Evolutionary conservation across 1,284 basidiomycete genomes (phyloP).

Genomic region (Rhodotorula sp.): DNA sequence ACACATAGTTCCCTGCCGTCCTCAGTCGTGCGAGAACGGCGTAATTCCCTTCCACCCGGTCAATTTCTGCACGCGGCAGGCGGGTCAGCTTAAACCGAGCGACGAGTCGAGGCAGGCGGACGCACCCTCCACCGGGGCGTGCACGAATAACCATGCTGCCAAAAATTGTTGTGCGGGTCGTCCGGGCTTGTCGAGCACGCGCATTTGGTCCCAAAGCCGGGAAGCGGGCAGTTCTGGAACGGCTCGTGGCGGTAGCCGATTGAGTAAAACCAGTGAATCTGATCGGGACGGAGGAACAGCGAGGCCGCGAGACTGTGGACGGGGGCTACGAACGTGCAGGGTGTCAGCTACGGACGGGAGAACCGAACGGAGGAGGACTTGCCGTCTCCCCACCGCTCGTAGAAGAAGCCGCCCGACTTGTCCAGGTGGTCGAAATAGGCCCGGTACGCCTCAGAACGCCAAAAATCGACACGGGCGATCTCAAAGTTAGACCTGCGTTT

Average conservation of each 20-base stretch:
- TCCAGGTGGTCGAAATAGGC: slow-evolving; percentile 73
- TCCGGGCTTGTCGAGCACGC: slow-evolving; percentile 38
- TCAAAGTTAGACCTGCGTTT: slow-evolving; percentile 55
- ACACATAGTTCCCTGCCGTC: neutral
- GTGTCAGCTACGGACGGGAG: neutral
- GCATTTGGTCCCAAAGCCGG: slow-evolving; percentile 30
- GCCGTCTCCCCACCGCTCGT: slow-evolving; percentile 60
- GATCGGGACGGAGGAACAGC: slow-evolving; percentile 63
- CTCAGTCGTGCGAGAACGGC: neutral
- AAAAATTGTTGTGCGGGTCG: slow-evolving; percentile 6
- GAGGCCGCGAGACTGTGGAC: slow-evolving; percentile 77
- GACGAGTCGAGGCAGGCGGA: neutral
- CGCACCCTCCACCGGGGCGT: slow-evolving; percentile 16
- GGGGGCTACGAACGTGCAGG: slow-evolving; percentile 58
- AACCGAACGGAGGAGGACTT: slow-evolving; percentile 53
- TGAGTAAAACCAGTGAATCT: slow-evolving; percentile 48
- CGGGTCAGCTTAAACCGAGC: neutral
- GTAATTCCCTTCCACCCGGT: neutral
- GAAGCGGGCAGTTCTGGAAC: slow-evolving; percentile 51
- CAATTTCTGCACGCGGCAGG: neutral
- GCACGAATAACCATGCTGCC: slow-evolving; percentile 22
- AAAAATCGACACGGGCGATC: slow-evolving; percentile 68
- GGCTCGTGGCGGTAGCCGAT: slow-evolving; percentile 29
- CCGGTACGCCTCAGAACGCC: slow-evolving; percentile 70
- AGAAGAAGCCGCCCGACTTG: slow-evolving; percentile 66